Evolutionary conservation across 1,284 basidiomycete species (phyloP), one percentile per base, ranked within the genome.

Genomic region (Leccinum pachyderme): DNA sequence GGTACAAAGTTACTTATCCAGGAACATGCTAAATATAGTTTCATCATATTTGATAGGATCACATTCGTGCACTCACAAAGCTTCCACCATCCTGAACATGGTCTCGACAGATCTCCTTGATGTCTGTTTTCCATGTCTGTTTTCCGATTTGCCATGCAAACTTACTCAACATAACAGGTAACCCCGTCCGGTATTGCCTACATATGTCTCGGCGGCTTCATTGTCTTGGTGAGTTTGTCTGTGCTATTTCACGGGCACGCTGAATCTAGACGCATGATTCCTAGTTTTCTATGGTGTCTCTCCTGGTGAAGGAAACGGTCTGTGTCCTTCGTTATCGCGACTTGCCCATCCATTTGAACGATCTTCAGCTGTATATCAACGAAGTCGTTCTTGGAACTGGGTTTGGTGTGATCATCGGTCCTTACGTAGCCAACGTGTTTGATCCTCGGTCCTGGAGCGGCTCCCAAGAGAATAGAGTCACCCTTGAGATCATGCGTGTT

Each of bases 301-400:
- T 93, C 41, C 77, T 94, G 27, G 82, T 93, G 56, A 93, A 91
- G 69, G 91, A 97, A 72, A 86, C 77, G 72, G 87, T 84, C 35
- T 6, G 67, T 64, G 29, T 3, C 8, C 43, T 0, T 49, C 25
- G 6, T 46, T 15, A 9, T 44, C 24, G 1, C 25, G 6, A 49
- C 9, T 25, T 28, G 15, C 50, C 22, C 8, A 22, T 44, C 32
- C 3, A 31, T 22, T 45, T 13, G 51, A 49, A 7, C 5, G n/a
- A 8, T 46, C 27, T 3, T 12, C 57, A 88, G 77, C 69, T 96
- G 4, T 96, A 90, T 69, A 85, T 97, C 62, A 95, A 94, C 63
- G 95, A 98, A 77, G 94, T 95, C 25, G 87, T 95, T 33, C 84
- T 97, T 41, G 93, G 94, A 3, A 95, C 93, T 0, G 77, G 81